Evolutionary conservation across 2,329 filamentous ascomycete species (phyloP).

Genomic region (Cytospora piceae): DNA sequence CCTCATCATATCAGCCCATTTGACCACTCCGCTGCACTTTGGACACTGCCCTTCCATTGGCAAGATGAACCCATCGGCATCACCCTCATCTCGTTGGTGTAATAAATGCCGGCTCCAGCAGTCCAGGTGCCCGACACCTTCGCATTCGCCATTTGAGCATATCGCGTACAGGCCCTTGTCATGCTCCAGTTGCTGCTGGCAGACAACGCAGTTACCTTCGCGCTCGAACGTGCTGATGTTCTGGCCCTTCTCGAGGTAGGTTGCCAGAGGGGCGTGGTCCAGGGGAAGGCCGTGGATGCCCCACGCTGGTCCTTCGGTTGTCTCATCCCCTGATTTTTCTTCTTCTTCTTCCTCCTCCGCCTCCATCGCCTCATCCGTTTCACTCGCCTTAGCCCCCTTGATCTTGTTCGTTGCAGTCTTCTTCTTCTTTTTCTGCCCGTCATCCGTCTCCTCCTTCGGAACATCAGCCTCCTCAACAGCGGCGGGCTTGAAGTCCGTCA

Average conservation of each 20-base stretch:
- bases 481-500: slow-evolving; percentile 56
- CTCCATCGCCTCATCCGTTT: background rate
- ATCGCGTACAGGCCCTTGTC: slow-evolving; percentile 59
- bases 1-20: slow-evolving; percentile 80
- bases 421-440: slow-evolving; percentile 9
- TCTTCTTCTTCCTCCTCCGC: background rate
- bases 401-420: background rate
- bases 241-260: slow-evolving; percentile 59
- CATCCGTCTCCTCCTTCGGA: background rate
- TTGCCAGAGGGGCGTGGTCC: slow-evolving; percentile 57
- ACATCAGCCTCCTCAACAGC: slow-evolving; percentile 16
- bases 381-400: slow-evolving; percentile 4
- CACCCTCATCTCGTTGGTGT: slow-evolving; percentile 36
- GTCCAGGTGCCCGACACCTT: slow-evolving; percentile 61
- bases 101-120: slow-evolving; percentile 63
- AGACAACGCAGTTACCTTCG: slow-evolving; percentile 60
- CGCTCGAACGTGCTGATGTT: slow-evolving; percentile 59
- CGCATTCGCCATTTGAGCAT: slow-evolving; percentile 57
- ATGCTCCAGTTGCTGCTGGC: slow-evolving; percentile 49
- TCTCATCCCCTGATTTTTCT: background rate
- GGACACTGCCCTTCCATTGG: slow-evolving; percentile 75
- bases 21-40: slow-evolving; percentile 61
- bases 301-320: slow-evolving; percentile 35
- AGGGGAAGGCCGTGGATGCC: slow-evolving; percentile 60
- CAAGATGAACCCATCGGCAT: slow-evolving; percentile 53